phyloP scores from a whole-genome alignment of 331 rosid genomes.

The Phaseolus coccineus region DNA sequence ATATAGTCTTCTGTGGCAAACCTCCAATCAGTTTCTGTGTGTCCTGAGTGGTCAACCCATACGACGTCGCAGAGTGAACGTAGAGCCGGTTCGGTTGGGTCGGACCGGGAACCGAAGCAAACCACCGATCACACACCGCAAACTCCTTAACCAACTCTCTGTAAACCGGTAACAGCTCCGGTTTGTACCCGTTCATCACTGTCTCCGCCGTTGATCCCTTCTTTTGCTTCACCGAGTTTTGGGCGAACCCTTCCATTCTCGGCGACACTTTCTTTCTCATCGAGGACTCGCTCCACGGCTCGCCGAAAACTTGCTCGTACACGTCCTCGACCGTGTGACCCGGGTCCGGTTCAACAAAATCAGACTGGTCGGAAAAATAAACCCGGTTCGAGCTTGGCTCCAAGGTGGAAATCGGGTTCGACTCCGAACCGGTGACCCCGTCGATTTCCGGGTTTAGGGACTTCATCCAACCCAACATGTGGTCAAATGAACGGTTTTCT shows the following conservation, averaged over 20 bases:
- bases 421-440: slow-evolving; percentile 68
- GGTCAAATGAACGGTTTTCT: slow-evolving; percentile 95
- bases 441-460: slow-evolving; percentile 67
- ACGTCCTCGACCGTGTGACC: slow-evolving; percentile 80
- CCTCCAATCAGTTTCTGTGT: slow-evolving; percentile 59
- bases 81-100: slow-evolving; percentile 86
- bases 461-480: slow-evolving; percentile 90
- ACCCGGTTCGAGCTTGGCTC: slow-evolving; percentile 51
- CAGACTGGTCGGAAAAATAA: slow-evolving; percentile 52
- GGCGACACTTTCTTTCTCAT: slow-evolving; percentile 52
- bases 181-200: slow-evolving; percentile 76
- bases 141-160: slow-evolving; percentile 66
- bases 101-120: slow-evolving; percentile 73
- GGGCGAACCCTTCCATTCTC: slow-evolving; percentile 71
- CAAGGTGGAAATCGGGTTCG: slow-evolving; percentile 60
- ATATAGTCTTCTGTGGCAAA: slow-evolving; percentile 84
- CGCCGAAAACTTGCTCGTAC: slow-evolving; percentile 82
- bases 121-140: slow-evolving; percentile 85
- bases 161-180: slow-evolving; percentile 64
- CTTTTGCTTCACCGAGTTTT: slow-evolving; percentile 57
- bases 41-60: slow-evolving; percentile 68
- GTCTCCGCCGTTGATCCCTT: slow-evolving; percentile 49
- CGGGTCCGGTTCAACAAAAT: slow-evolving; percentile 74
- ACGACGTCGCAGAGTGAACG: slow-evolving; percentile 83
- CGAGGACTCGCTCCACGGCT: slow-evolving; percentile 69